Conservation (phyloP, 306 rosid species). For the Pachyrhizus erosus region DNA sequence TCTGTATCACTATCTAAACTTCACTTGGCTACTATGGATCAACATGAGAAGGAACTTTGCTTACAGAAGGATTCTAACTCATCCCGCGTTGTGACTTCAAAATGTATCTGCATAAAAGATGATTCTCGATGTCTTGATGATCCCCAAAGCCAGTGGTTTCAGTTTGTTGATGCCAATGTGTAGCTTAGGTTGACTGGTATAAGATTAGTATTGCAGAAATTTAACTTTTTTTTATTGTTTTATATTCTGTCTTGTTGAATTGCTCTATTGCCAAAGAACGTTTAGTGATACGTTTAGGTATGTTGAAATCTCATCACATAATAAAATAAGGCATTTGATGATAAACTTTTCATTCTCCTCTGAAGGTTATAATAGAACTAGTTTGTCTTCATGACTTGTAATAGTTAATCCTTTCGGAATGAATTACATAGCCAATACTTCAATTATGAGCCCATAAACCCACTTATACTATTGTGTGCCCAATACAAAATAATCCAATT, state of each 20-base stretch:
- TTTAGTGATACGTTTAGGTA: background rate
- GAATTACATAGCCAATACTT: background rate
- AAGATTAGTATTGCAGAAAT: background rate
- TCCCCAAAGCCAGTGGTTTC: slow-evolving; percentile 63
- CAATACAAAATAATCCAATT: background rate
- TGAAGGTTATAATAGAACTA: background rate
- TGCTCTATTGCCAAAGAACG: background rate
- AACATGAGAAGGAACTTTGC: slow-evolving; percentile 39
- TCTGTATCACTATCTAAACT: slow-evolving; percentile 47
- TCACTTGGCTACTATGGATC: slow-evolving; percentile 50
- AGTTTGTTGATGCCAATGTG: slow-evolving; percentile 51
- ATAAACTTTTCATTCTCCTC: background rate
- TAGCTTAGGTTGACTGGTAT: slow-evolving; percentile 21
- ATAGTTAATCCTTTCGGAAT: background rate
- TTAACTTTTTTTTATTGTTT: background rate
- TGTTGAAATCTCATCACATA: background rate
- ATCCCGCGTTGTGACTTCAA: slow-evolving; percentile 44
- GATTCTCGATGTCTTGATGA: slow-evolving; percentile 54
- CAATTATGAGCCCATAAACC: background rate
- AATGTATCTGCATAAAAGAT: slow-evolving; percentile 54
- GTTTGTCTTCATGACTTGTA: background rate
- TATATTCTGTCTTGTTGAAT: background rate
- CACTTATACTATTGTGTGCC: background rate
- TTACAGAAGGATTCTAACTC: slow-evolving; percentile 49
- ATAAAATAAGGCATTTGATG: background rate